Conservation (phyloP, 2,329 filamentous ascomycete species). For the Chaetomiaceae sp. region DNA sequence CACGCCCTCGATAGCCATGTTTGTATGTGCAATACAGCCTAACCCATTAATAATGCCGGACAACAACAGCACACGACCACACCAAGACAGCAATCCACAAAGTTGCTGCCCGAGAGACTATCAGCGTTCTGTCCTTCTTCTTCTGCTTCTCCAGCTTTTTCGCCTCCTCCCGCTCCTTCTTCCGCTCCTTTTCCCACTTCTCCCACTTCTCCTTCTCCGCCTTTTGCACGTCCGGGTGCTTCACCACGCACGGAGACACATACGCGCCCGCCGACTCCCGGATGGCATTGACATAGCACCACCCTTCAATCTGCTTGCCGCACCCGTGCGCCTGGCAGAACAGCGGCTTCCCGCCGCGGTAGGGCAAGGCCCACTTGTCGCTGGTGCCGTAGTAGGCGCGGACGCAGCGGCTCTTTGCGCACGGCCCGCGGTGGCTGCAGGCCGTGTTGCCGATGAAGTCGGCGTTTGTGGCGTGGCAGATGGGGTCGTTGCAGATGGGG, state of each 20-base stretch:
- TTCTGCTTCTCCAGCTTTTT: neutral
- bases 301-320: neutral
- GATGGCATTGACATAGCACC: neutral
- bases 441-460: slow-evolving; percentile 11
- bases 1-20: too few species aligned
- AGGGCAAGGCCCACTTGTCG: neutral
- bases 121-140: too few species aligned
- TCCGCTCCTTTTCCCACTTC: neutral
- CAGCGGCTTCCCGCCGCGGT: neutral
- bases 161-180: neutral
- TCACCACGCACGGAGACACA: too few species aligned
- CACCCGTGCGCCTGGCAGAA: slow-evolving; percentile 10
- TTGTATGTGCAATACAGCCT: too few species aligned
- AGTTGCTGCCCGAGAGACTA: too few species aligned
- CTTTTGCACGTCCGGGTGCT: too few species aligned
- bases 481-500: slow-evolving; percentile 6
- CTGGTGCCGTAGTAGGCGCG: slow-evolving; percentile 9
- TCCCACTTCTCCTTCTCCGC: neutral
- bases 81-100: neutral
- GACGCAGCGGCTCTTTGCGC: neutral
- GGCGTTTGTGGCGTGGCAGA: neutral
- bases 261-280: too few species aligned
- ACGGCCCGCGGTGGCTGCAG: slow-evolving; percentile 9
- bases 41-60: too few species aligned
- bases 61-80: neutral